A percentile compares a stretch with the other conserved stretches of the same genome.
These are phyloP conservation scores for Saccharomycopsis hybrid DNA, from an alignment of 1,139 yeast species.

Conservation along the genomic window DNA sequence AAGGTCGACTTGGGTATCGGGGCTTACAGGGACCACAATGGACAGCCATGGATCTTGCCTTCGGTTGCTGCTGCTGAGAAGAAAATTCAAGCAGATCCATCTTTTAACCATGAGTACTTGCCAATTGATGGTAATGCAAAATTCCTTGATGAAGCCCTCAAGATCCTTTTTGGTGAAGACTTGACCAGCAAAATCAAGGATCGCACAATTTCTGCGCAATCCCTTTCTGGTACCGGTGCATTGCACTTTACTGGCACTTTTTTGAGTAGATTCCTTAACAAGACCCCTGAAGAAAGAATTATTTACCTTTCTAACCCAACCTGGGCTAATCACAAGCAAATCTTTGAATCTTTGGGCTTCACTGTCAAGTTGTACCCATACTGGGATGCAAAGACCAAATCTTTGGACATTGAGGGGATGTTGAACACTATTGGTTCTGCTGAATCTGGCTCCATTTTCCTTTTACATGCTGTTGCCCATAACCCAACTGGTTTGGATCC, in stretches of 20 bases:
- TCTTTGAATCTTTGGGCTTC: conserved; percentile 58
- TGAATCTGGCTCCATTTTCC: conserved; percentile 52
- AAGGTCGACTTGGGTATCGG: conserved; percentile 91
- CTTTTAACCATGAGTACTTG: conserved; percentile 77
- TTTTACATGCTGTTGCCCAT: conserved; percentile 93
- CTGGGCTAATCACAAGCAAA: conserved; percentile 90
- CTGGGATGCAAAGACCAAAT: conserved; percentile 42
- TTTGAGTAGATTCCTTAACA: conserved; percentile 39
- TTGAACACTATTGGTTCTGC: conserved; percentile 34
- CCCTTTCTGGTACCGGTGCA: conserved; percentile 94
- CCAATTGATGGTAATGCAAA: conserved; percentile 73
- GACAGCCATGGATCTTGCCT: conserved; percentile 86
- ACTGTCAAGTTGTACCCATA: conserved; percentile 62
- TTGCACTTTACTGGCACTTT: conserved; percentile 79
- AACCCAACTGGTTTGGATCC: conserved; percentile 97
- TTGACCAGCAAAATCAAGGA: conserved; percentile 40
- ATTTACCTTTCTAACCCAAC: conserved; percentile 82
- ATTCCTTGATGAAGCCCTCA: conserved; percentile 62
- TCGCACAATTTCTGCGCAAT: conserved; percentile 68
- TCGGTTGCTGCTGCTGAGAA: conserved; percentile 66
- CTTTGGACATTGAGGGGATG: conserved; percentile 43
- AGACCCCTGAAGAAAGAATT: conserved; percentile 26
- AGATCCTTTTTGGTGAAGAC: conserved; percentile 61
- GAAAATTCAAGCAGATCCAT: conserved; percentile 35
- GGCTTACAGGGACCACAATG: conserved; percentile 80